Base-by-base conservation (phyloP, 148 eudicot genomes). In the Rhododendron kiyosumense region DNA sequence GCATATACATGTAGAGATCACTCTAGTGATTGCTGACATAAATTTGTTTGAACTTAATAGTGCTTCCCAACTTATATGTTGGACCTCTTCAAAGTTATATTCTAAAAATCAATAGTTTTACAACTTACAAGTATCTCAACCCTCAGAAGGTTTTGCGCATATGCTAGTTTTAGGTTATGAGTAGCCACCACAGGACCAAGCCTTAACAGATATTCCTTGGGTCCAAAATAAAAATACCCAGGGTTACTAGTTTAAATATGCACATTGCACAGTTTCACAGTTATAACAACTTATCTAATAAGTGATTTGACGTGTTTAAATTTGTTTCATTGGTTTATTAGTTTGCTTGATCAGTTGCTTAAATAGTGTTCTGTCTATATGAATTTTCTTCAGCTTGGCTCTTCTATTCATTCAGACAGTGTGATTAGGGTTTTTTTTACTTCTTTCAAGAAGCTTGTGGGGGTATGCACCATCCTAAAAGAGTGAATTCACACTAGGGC, bases 371-470 rank as follows among this genome's bases (percentile, higher is more conserved):
- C 11, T 34, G 41, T 74, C 7, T 26, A 1, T 69, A 69, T 10
- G 34, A 69, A 69, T 69, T 69, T 26, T n/a, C 75, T 69, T 75
- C 45, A 36, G 45, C 22, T 34, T 32, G 26, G 24, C 51, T 38
- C 28, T 26, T 52, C 15, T 52, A 52, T 15, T 13, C 20, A 45
- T 43, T 77, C 34, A 17, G 52, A 12, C 3, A 0, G 51, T 77
- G 52, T 24, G 80, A 38, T 78, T 45, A 43, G 57, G 54, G 7
- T 41, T 6, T 45, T 76, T 26, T 24, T 7, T 46, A 26, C 54
- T 78, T 28, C 54, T 76, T 46, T 78, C 54, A 78, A 78, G 57
- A 45, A n/a, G 52, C 81, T 78, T 78, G 32, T 78, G 52, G 81
- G n/a, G 54, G 34, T 46, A 11, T 78, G 57, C 32, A 17, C 28